Conservation (phyloP, 495 filamentous ascomycete species). For the Parachaetomium inaequale region DNA sequence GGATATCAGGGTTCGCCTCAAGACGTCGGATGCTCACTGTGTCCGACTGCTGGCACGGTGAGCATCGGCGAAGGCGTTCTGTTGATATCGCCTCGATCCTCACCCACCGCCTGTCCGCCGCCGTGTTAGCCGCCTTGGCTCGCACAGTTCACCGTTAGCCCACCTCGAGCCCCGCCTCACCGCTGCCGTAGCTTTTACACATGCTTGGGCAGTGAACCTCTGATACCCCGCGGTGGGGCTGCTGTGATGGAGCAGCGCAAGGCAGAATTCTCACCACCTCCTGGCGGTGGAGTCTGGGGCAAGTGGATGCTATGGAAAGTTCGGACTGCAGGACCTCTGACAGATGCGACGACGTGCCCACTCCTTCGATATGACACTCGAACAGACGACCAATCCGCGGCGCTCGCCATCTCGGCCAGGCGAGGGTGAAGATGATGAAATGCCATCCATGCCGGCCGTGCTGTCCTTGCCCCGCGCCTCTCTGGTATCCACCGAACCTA, state of each 20-base stretch:
- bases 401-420: neutral
- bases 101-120: neutral
- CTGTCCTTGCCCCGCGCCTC: constrained; percentile 13
- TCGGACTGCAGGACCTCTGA: neutral
- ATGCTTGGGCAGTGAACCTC: neutral
- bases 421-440: constrained; percentile 1
- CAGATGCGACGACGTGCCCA: neutral
- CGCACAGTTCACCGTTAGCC: neutral
- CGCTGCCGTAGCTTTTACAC: neutral
- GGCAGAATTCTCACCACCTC: neutral
- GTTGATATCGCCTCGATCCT: neutral
- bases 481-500: constrained; percentile 14
- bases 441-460: neutral
- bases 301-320: constrained; percentile 6
- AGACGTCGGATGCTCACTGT: neutral
- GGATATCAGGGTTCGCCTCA: neutral
- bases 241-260: neutral
- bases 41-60: neutral
- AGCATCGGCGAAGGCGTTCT: neutral
- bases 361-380: neutral
- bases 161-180: neutral
- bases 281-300: neutral
- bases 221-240: constrained; percentile 2
- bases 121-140: constrained; percentile 6
- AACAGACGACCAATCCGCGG: neutral